Evolutionary conservation across 371 early-diverging fungal genomes (phyloP).

Genomic region (Mycotypha africana): DNA sequence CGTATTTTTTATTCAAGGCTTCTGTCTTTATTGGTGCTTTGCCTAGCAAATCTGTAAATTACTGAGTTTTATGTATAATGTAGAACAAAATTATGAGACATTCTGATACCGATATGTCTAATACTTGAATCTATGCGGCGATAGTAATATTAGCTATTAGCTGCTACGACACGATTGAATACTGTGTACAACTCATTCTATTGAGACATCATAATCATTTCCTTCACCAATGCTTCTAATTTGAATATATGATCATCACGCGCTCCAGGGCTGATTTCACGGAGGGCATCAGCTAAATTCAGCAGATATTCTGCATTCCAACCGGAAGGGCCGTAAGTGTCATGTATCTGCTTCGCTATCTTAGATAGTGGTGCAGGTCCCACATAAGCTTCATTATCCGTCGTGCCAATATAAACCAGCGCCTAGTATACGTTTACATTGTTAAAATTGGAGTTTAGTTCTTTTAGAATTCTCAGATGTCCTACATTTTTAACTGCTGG

Average conservation of each 20-base stretch:
- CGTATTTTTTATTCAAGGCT: too few relatives aligned
- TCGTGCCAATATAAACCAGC: constrained; percentile 79
- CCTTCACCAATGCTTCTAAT: constrained; percentile 51
- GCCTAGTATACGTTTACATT: constrained; percentile 57
- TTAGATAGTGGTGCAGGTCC: constrained; percentile 67
- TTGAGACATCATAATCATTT: constrained; percentile 19
- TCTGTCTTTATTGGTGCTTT: too few relatives aligned
- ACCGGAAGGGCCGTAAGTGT: constrained; percentile 70
- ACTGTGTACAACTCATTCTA: too few relatives aligned
- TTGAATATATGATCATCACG: constrained; percentile 60
- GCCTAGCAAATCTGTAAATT: too few relatives aligned
- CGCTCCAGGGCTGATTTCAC: constrained; percentile 52
- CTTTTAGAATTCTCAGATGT: constrained; percentile 16
- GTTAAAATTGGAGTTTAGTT: neutral
- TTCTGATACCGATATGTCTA: too few relatives aligned
- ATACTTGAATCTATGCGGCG: too few relatives aligned
- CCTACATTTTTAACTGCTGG: constrained; percentile 52
- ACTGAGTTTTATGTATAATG: too few relatives aligned
- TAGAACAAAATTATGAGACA: too few relatives aligned
- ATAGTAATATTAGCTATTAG: too few relatives aligned
- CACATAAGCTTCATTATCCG: constrained; percentile 76
- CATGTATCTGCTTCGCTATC: constrained; percentile 70
- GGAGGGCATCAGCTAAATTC: constrained; percentile 62
- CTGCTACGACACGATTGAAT: neutral
- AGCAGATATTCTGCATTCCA: constrained; percentile 74